A percentile compares a stretch with the other conserved stretches of the same genome.
These are phyloP conservation scores for Auricularia sp. DNA, from an alignment of 768 basidiomycete genomes.

Conservation along the genomic window DNA sequence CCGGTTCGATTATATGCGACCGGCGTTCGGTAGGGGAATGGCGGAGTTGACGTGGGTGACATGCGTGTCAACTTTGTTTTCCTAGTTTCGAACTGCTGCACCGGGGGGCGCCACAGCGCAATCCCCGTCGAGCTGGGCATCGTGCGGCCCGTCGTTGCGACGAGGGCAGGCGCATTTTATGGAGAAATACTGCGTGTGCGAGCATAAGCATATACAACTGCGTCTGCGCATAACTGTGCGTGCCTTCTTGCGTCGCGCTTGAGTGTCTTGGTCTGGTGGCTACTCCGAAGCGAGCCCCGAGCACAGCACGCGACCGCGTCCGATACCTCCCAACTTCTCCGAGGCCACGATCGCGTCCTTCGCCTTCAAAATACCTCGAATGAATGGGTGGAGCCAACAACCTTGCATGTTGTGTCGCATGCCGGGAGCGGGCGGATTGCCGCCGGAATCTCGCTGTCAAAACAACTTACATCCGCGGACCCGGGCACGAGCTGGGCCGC, in stretches of 20 bases:
- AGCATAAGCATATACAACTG: not conserved
- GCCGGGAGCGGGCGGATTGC: not conserved
- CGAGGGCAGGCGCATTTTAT: not conserved
- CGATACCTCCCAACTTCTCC: too few relatives aligned
- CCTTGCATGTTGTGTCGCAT: not conserved
- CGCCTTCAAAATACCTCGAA: not conserved
- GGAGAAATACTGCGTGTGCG: not conserved
- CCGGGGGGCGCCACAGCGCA: not conserved
- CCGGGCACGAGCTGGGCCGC: not conserved
- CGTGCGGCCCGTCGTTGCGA: not conserved
- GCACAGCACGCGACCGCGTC: too few relatives aligned
- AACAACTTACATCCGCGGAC: not conserved
- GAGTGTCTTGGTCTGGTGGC: not conserved
- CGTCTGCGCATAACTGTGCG: not conserved
- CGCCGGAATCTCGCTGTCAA: not conserved
- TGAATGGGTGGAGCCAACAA: not conserved
- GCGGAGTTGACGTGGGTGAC: not conserved
- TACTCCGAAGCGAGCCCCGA: too few relatives aligned
- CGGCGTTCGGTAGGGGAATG: not conserved
- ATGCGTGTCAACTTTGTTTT: not conserved
- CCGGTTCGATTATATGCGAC: not conserved
- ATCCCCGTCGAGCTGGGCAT: not conserved
- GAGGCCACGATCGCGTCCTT: too few relatives aligned
- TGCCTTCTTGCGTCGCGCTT: not conserved
- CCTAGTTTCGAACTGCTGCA: not conserved